phyloP scores from a whole-genome alignment of 176 grass and related monocot species.

The Lolium rigidum region DNA sequence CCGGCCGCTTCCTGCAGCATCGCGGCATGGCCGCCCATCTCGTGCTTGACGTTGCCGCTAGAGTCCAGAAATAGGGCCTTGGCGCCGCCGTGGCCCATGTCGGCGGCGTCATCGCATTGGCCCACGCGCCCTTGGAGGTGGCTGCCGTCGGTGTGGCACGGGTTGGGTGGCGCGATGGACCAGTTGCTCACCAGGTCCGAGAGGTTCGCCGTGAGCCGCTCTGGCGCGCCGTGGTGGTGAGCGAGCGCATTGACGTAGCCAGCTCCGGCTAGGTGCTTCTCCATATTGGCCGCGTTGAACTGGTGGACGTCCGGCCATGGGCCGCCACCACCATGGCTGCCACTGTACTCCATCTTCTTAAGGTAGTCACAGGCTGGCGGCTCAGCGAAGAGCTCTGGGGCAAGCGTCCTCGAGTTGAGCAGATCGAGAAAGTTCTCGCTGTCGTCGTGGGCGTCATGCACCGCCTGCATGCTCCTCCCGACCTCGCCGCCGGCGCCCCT shows the following conservation, averaged over 20 bases:
- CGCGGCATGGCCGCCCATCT: conserved; percentile 33
- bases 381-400: conserved; percentile 65
- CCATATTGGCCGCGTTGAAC: conserved; percentile 43
- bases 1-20: conserved; percentile 40
- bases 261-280: conserved; percentile 43
- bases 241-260: conserved; percentile 21
- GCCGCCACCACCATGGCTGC: conserved; percentile 15
- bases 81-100: conserved; percentile 26
- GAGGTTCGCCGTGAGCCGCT: conserved; percentile 64
- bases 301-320: conserved; percentile 48
- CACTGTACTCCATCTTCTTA: conserved; percentile 75
- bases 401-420: conserved; percentile 68
- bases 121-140: not conserved
- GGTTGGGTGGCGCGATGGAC: conserved; percentile 79
- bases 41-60: conserved; percentile 52
- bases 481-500: conserved; percentile 60
- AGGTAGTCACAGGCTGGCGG: conserved; percentile 84
- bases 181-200: conserved; percentile 85
- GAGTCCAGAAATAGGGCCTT: conserved; percentile 45
- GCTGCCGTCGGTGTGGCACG: conserved; percentile 36
- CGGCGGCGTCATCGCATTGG: conserved; percentile 40
- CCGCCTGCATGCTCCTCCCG: conserved; percentile 52
- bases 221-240: conserved; percentile 26
- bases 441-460: conserved; percentile 57
- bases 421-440: conserved; percentile 77